phyloP scores from a whole-genome alignment of 768 basidiomycete species.

The Tulasnella sp. region DNA sequence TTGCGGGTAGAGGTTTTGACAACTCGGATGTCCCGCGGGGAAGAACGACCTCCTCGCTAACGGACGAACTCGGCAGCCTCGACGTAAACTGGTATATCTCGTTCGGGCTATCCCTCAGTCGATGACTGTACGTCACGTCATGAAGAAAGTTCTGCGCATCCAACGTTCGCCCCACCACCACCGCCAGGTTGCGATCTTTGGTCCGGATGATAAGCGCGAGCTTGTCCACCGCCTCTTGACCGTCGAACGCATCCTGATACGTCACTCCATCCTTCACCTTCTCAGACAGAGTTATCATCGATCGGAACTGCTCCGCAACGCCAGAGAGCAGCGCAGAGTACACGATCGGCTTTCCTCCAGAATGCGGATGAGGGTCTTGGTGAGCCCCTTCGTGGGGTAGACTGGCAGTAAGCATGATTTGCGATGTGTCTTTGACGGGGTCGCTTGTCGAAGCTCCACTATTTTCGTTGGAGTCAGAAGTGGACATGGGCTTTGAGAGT shows the following conservation, averaged over 20 bases:
- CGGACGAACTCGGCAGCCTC: conserved; percentile 71
- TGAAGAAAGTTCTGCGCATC: conserved; percentile 99
- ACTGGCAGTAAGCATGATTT: neutral
- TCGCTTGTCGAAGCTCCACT: conserved; percentile 13
- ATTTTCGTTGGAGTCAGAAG: conserved; percentile 30
- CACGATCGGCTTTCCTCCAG: conserved; percentile 59
- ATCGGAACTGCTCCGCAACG: conserved; percentile 86
- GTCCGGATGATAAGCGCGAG: conserved; percentile 98
- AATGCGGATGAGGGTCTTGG: conserved; percentile 27
- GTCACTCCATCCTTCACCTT: conserved; percentile 89
- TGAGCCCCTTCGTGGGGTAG: neutral
- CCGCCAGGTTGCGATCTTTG: conserved; percentile 88
- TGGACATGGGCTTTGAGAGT: conserved; percentile 37
- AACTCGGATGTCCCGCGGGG: neutral
- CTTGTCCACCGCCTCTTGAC: conserved; percentile 92
- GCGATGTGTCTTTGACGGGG: conserved; percentile 27
- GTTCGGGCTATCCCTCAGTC: conserved; percentile 71
- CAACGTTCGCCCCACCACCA: conserved; percentile 87
- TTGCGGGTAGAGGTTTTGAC: neutral
- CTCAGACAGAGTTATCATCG: conserved; percentile 65
- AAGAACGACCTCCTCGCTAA: conserved; percentile 34
- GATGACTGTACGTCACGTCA: conserved; percentile 97
- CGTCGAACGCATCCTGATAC: conserved; percentile 94
- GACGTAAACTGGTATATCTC: conserved; percentile 93
- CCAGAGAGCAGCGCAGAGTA: conserved; percentile 95